Percentiles rank a stretch among this genome's conserved stretches.
phyloP scores from a whole-genome alignment of 495 filamentous ascomycete species.

The Aspergillus biplanus region DNA sequence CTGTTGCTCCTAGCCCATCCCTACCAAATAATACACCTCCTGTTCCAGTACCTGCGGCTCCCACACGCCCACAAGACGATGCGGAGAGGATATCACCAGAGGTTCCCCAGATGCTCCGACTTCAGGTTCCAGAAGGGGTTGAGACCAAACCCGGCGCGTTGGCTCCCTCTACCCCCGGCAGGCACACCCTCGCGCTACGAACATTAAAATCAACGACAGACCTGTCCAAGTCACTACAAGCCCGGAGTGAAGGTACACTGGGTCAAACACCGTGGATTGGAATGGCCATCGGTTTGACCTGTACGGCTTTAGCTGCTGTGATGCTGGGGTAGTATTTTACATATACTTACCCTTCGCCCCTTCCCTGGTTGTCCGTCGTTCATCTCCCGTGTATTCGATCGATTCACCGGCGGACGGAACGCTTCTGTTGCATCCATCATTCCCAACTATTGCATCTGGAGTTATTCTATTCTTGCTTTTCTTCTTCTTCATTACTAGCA shows the following conservation, averaged over 20 bases:
- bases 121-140: conserved; percentile 4
- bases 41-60: conserved; percentile 33
- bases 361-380: background rate
- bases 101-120: conserved; percentile 18
- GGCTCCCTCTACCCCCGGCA: conserved; percentile 14
- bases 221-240: conserved; percentile 33
- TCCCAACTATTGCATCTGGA: conserved; percentile 23
- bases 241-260: conserved; percentile 48
- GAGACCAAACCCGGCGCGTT: conserved; percentile 21
- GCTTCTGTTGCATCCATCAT: background rate
- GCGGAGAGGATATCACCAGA: conserved; percentile 13
- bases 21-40: conserved; percentile 33
- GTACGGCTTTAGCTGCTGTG: conserved; percentile 48
- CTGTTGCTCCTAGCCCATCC: conserved; percentile 27
- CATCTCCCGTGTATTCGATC: background rate
- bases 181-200: conserved; percentile 25
- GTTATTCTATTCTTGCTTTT: conserved; percentile 23
- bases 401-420: background rate
- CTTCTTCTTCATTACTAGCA: conserved; percentile 12
- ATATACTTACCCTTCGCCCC: background rate
- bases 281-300: conserved; percentile 52
- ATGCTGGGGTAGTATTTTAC: conserved; percentile 41
- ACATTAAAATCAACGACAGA: conserved; percentile 25
- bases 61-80: conserved; percentile 16
- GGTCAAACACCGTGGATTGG: conserved; percentile 55